phyloP scores from a whole-genome alignment of 106 monocot genomes.

The Dendrobium catenatum region DNA sequence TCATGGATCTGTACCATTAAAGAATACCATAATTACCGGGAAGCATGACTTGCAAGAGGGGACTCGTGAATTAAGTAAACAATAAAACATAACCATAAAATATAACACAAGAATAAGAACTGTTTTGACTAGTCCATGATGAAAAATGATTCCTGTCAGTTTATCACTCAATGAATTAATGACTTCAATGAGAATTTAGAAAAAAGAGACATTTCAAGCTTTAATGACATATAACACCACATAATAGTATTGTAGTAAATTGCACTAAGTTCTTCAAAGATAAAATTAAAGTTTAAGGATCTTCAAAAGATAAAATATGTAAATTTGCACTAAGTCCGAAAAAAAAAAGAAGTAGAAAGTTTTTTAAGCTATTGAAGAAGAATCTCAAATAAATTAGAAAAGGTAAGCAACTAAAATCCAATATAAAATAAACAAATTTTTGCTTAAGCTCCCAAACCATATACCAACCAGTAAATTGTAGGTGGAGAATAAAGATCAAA shows the following conservation, averaged over 20 bases:
- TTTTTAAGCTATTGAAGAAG: neutral
- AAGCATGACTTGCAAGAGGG: neutral
- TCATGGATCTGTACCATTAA: slow-evolving; percentile 57
- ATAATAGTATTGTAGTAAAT: no score
- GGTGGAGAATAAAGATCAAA: neutral
- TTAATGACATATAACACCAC: neutral
- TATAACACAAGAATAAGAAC: neutral
- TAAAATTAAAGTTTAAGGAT: neutral
- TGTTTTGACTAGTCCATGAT: neutral
- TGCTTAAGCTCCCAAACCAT: neutral
- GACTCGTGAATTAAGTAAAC: neutral
- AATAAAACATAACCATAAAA: neutral
- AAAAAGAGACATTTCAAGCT: neutral
- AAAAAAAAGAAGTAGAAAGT: neutral
- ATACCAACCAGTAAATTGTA: neutral
- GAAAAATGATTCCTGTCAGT: neutral
- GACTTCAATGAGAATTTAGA: neutral
- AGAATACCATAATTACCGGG: neutral
- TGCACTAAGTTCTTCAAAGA: neutral
- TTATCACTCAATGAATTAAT: neutral
- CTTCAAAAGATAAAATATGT: neutral
- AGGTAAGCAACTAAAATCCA: neutral
- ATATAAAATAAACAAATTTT: neutral
- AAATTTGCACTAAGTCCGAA: neutral
- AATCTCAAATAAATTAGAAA: neutral